These are phyloP conservation scores for Geotrichum klebahnii DNA, from an alignment of 1,139 yeast genomes.

Conservation along the genomic window DNA sequence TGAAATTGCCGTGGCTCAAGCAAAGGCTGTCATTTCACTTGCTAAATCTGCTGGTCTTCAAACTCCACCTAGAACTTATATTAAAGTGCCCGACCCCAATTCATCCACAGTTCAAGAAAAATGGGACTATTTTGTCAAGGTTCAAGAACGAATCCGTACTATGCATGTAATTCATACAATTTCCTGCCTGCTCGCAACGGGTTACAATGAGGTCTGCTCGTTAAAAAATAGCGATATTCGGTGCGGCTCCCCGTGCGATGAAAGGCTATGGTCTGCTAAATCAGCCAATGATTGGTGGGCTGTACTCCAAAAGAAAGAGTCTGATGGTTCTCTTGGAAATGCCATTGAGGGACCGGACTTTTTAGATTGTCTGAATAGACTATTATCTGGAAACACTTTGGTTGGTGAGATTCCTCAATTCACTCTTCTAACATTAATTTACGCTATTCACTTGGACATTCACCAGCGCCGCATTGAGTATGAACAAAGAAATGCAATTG, in stretches of 20 bases:
- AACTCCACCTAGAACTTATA: constrained; percentile 47
- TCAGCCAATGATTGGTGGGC: constrained; percentile 57
- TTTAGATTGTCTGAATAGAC: constrained; percentile 28
- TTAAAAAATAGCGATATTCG: constrained; percentile 56
- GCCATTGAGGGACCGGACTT: constrained; percentile 34
- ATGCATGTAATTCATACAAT: constrained; percentile 73
- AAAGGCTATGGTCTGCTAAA: constrained; percentile 64
- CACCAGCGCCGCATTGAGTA: constrained; percentile 38
- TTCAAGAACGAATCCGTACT: constrained; percentile 83
- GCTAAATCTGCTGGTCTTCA: constrained; percentile 74
- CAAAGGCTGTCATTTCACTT: constrained; percentile 71
- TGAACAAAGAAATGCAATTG: constrained; percentile 18
- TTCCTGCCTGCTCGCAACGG: constrained; percentile 64
- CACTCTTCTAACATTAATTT: constrained; percentile 59
- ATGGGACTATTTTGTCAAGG: constrained; percentile 70
- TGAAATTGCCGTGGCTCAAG: constrained; percentile 69
- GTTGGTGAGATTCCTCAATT: constrained; percentile 38
- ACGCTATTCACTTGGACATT: constrained; percentile 70
- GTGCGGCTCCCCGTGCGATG: constrained; percentile 76
- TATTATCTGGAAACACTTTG: constrained; percentile 34
- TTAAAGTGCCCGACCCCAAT: constrained; percentile 36
- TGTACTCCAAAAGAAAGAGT: constrained; percentile 32
- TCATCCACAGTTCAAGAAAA: constrained; percentile 47
- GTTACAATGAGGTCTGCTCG: constrained; percentile 59
- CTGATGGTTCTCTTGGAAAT: constrained; percentile 29